Evolutionary conservation across 768 basidiomycete species (phyloP), one percentile per base, ranked within the genome.

Genomic region (Fomitopsis serialis): DNA sequence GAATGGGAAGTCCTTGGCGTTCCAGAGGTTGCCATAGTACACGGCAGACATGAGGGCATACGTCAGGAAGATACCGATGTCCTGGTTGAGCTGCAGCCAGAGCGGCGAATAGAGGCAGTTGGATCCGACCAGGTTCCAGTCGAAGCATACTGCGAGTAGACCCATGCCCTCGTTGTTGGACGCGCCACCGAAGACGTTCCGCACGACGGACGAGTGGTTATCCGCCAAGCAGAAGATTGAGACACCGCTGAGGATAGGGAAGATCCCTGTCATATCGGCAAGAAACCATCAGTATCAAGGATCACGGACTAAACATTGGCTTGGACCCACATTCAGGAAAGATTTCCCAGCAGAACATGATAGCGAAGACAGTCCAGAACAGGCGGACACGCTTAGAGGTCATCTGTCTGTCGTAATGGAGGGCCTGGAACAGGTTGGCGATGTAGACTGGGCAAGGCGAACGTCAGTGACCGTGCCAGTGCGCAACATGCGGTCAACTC

Each of bases 1-100:
- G 68, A 83, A 83, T 1, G 84, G 84, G 70, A 85, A 82, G 59
- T 72, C 76, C 59, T 80, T 76, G 1, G 76, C 77, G 42, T 77
- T 64, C 83, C 82, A 85, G 11, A 74, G 67, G 54, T 87, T 84
- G 42, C 64, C 72, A 57, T 64, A 66, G 61, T 66, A 66, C 19
- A 66, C 63, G 9, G 57, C 59, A 32, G 60, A 54, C 65, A 65
- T 65, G 34, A 68, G 60, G 52, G 63, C 63, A 50, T 65, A 66
- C n/a, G 69, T 58, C 54, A 68, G 60, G 62, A 64, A 69, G 44
- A 73, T 64, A 17, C 62, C 55, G 35, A 48, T 58, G 19, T 56
- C 57, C 50, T 64, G 54, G 56, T 61, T 61, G 53, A 62, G 57
- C 43, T 54, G 51, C 43, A 65, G 59, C 63, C 62, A 65, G 48